Conservation (phyloP, 23 red algal species). For the Pyropia yezoensis region DNA sequence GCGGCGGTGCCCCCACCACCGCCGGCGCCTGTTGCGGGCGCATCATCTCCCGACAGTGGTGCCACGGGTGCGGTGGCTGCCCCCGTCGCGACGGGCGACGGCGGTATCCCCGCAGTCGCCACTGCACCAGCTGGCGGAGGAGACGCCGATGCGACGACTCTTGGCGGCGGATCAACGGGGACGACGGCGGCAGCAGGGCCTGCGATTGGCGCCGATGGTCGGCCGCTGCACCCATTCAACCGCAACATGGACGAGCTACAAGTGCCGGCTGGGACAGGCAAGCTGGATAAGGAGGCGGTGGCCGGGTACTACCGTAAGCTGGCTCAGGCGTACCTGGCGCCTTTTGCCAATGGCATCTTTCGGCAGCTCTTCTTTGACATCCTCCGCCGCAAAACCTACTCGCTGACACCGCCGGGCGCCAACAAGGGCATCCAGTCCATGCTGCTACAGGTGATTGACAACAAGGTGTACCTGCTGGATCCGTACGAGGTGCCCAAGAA, state of each 20-base stretch:
- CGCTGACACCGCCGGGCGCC: constrained; percentile 50
- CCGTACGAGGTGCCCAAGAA: constrained; percentile 59
- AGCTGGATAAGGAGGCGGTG: constrained; percentile 18
- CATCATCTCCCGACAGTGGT: not conserved
- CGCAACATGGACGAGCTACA: constrained; percentile 29
- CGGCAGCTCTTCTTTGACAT: constrained; percentile 58
- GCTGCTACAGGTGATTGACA: constrained; percentile 56
- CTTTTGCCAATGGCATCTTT: constrained; percentile 43
- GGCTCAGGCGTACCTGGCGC: constrained; percentile 44
- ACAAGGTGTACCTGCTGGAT: constrained; percentile 63
- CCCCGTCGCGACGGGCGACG: not conserved
- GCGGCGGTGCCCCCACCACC: not conserved
- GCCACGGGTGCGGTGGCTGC: not conserved
- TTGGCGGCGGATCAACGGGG: no score
- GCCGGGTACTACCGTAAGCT: constrained; percentile 38
- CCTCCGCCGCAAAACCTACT: constrained; percentile 41
- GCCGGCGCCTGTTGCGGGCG: not conserved
- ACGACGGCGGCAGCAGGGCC: no score
- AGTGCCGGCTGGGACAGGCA: constrained; percentile 33
- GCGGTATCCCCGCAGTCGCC: not conserved
- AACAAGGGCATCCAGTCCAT: constrained; percentile 73
- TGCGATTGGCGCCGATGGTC: no score
- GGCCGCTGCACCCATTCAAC: constrained; percentile 25
- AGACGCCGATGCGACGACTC: not conserved
- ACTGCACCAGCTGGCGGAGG: not conserved